Evolutionary conservation across 2,329 filamentous ascomycete genomes (phyloP).

Genomic region (Fusarium sp.): DNA sequence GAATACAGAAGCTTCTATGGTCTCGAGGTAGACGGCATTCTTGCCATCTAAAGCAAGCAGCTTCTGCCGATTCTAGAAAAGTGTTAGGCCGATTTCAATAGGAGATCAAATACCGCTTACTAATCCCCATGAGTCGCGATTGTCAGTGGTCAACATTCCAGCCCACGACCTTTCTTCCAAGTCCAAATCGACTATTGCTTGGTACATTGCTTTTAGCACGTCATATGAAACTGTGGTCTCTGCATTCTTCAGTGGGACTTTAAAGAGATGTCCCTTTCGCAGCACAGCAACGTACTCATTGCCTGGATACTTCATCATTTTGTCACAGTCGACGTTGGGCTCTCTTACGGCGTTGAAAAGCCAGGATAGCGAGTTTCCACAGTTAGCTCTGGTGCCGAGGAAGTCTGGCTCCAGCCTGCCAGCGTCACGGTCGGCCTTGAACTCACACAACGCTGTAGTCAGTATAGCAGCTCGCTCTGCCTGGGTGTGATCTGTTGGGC

Average conservation of each 20-base stretch:
- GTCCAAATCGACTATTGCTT: background rate
- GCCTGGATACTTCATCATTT: background rate
- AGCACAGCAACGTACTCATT: slow-evolving; percentile 2
- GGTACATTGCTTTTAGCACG: background rate
- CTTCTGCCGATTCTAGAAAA: background rate
- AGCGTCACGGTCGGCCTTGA: background rate
- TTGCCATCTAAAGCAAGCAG: background rate
- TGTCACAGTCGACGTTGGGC: background rate
- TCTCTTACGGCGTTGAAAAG: slow-evolving; percentile 3
- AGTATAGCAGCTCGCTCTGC: background rate
- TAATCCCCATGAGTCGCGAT: slow-evolving; percentile 1
- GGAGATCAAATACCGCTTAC: background rate
- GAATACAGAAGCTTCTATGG: background rate
- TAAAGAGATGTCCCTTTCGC: slow-evolving; percentile 1
- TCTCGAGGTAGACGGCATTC: background rate
- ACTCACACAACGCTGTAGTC: background rate
- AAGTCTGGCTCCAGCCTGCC: background rate
- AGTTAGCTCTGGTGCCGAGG: background rate
- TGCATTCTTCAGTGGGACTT: background rate
- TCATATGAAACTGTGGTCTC: background rate
- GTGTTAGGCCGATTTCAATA: background rate
- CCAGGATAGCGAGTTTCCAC: background rate
- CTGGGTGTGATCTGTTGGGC: background rate
- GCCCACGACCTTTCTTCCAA: background rate
- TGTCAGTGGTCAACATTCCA: slow-evolving; percentile 3